Evolutionary conservation across 495 filamentous ascomycete species (phyloP).

Genomic region (Symbiotaphrina buchneri): DNA sequence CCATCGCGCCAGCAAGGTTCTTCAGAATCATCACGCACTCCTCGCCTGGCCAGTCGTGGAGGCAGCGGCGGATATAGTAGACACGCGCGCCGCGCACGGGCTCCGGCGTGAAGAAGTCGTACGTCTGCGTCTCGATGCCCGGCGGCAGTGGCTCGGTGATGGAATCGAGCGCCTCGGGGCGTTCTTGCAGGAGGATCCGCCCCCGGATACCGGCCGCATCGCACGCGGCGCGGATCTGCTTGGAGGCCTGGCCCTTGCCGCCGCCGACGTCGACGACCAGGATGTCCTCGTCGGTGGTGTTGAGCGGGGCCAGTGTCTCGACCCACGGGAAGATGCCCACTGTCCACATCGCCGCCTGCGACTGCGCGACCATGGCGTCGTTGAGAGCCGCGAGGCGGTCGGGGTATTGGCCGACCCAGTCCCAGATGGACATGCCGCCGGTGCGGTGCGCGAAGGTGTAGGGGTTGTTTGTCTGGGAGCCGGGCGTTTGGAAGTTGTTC

Average conservation of each 20-base stretch:
- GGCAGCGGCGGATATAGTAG: slow-evolving; percentile 20
- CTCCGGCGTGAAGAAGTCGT: slow-evolving; percentile 7
- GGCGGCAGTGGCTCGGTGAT: slow-evolving; percentile 1
- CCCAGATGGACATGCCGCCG: slow-evolving; percentile 6
- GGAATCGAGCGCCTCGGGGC: slow-evolving; percentile 3
- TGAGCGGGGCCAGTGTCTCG: slow-evolving; percentile 5
- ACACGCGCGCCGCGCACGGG: slow-evolving; percentile 14
- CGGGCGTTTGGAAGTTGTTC: slow-evolving; percentile 6
- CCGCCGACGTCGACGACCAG: slow-evolving; percentile 10
- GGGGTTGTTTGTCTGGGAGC: slow-evolving; percentile 6
- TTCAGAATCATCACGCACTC: slow-evolving; percentile 14
- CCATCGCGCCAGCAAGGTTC: slow-evolving; percentile 16
- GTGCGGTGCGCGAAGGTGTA: slow-evolving; percentile 9
- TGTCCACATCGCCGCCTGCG: slow-evolving; percentile 2
- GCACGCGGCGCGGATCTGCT: slow-evolving; percentile 2
- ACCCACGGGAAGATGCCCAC: slow-evolving; percentile 6
- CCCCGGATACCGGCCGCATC: slow-evolving; percentile 3
- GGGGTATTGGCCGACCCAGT: slow-evolving; percentile 5
- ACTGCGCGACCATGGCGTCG: slow-evolving; percentile 7
- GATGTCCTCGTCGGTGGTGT: slow-evolving; percentile 6
- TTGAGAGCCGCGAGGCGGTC: slow-evolving; percentile 7
- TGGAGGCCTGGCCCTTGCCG: slow-evolving; percentile 7
- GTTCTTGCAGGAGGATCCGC: slow-evolving; percentile 4
- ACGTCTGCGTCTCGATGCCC: slow-evolving; percentile 3
- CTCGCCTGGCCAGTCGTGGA: slow-evolving; percentile 24